Conservation (phyloP, 1,139 yeast species). For the Saccharomyces uvarum region DNA sequence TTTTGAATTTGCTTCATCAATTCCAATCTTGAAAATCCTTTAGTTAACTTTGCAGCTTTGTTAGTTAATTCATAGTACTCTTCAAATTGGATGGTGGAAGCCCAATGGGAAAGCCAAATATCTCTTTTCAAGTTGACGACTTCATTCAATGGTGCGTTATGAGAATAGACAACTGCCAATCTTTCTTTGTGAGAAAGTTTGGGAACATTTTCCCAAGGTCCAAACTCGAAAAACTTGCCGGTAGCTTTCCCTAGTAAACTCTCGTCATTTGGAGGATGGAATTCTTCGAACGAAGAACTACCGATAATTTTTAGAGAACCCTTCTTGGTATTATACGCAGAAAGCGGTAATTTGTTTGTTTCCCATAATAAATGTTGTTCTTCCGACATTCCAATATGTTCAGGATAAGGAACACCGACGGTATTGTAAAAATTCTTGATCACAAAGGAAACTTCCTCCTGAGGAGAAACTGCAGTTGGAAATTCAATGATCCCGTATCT, state of each 20-base stretch:
- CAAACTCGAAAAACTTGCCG: conserved; percentile 41
- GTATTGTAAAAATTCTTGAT: conserved; percentile 49
- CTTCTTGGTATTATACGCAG: conserved; percentile 54
- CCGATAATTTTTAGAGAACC: conserved; percentile 49
- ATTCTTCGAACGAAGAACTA: conserved; percentile 16
- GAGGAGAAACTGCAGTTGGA: conserved; percentile 63
- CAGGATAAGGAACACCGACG: conserved; percentile 55
- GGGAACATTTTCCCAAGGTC: conserved; percentile 44
- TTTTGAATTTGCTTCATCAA: conserved; percentile 41
- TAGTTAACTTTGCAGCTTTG: conserved; percentile 57
- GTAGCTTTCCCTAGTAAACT: conserved; percentile 16
- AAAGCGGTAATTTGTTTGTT: conserved; percentile 50
- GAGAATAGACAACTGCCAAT: conserved; percentile 54
- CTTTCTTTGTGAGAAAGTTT: conserved; percentile 42
- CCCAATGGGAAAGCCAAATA: conserved; percentile 79
- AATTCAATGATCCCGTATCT: conserved; percentile 44
- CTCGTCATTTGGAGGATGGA: conserved; percentile 35
- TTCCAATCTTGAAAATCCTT: conserved; percentile 72
- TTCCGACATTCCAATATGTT: conserved; percentile 50
- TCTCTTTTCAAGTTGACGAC: conserved; percentile 61
- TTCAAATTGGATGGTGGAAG: conserved; percentile 55
- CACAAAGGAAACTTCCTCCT: conserved; percentile 43
- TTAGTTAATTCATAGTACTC: conserved; percentile 81
- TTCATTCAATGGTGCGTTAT: conserved; percentile 57
- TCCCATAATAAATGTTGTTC: conserved; percentile 52